Evolutionary conservation across 805 yeast species (phyloP), one percentile per base, ranked within the genome.

Genomic region (Sugiyamaella americana): DNA sequence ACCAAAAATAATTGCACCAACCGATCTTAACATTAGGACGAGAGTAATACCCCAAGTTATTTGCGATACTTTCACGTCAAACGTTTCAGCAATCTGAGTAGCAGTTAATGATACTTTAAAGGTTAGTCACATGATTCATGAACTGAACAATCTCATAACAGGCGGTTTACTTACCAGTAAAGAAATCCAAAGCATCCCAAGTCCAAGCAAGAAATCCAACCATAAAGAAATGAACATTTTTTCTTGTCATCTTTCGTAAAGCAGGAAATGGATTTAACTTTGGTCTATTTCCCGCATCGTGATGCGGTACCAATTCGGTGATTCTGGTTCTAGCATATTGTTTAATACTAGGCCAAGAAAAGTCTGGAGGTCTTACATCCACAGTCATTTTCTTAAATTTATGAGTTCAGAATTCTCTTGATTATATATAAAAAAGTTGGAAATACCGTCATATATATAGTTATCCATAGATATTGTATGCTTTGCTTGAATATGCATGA

Each of bases 41-140:
- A 81, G 67, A 10, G 87, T 80, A 52, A 83, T 74, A 41, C 87
- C 88, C 85, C 86, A 82, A 8, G 87, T 78, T 54, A 83, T 71
- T 41, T 73, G 75, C 20, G 70, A 67, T 21, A 75, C 70, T 1
- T 69, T 45, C 5, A 63, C 66, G 37, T 67, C 68, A 43, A 82
- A 72, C 2, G 73, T 58, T 35, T 60, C 55, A 24, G 86, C 82
- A 43, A 83, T 69, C 2, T 67, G 61, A 1, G 73, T 48, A 2
- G 75, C 80, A 45, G 78, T 74, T 41, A 80, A 69, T 10, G 83
- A 73, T 6, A 79, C 81, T n/a, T n/a, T n/a, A n/a, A n/a, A n/a
- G n/a, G n/a, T n/a, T n/a, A n/a, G n/a, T n/a, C n/a, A n/a, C n/a
- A n/a, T n/a, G n/a, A n/a, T n/a, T n/a, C n/a, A n/a, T n/a, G n/a